Conservation (phyloP, 2,329 filamentous ascomycete genomes). For the Aureobasidium zeae region DNA sequence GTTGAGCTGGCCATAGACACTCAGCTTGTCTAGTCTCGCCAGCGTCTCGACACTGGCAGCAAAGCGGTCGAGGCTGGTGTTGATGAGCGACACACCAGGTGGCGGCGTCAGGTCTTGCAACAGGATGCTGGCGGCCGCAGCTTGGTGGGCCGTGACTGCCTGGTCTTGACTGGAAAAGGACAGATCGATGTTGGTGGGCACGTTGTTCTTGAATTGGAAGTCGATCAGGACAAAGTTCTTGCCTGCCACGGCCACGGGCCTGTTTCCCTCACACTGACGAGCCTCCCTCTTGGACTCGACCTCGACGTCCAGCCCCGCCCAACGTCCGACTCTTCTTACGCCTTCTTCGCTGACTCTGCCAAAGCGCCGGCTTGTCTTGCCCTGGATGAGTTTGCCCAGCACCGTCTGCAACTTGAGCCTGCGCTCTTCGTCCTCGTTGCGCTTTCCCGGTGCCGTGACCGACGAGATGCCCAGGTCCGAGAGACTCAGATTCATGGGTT, state of each 20-base stretch:
- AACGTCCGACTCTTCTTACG: conserved; percentile 59
- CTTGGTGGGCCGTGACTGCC: conserved; percentile 51
- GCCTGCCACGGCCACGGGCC: conserved; percentile 31
- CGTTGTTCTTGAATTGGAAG: conserved; percentile 24
- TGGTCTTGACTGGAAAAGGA: conserved; percentile 52
- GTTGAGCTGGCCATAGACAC: conserved; percentile 57
- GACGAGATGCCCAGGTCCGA: conserved; percentile 34
- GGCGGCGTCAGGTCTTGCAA: conserved; percentile 53
- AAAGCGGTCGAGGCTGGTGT: conserved; percentile 62
- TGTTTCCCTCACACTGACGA: conserved; percentile 24
- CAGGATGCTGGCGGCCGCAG: conserved; percentile 56
- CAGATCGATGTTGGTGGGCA: conserved; percentile 48
- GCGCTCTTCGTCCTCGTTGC: conserved; percentile 45
- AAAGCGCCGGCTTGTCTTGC: conserved; percentile 43
- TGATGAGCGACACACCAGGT: conserved; percentile 54
- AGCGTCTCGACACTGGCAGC: conserved; percentile 62
- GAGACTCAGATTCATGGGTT: conserved; percentile 35
- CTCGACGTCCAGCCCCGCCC: conserved; percentile 51
- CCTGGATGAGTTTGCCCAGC: conserved; percentile 38
- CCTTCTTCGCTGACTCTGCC: conserved; percentile 65
- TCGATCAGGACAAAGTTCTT: conserved; percentile 28
- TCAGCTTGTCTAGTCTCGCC: conserved; percentile 61
- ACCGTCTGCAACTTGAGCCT: conserved; percentile 48
- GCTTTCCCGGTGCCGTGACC: no score
- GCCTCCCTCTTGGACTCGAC: conserved; percentile 21